These are phyloP conservation scores for Styphnolobium japonicum DNA, from an alignment of 306 rosid genomes.

Conservation along the genomic window DNA sequence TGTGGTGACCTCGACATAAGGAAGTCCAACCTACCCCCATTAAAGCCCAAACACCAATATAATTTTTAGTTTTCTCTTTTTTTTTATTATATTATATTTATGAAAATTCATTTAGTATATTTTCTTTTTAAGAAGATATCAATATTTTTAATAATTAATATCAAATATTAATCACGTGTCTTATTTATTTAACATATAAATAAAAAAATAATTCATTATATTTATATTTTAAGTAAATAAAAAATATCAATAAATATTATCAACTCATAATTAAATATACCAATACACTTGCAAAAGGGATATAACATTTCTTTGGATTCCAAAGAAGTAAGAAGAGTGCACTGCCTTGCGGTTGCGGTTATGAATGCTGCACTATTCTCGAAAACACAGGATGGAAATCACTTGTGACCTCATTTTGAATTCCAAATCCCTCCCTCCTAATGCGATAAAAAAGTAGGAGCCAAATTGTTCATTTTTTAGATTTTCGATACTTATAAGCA, in stretches of 20 bases:
- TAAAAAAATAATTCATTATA: too few relatives aligned
- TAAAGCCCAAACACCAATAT: too few relatives aligned
- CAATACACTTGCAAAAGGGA: too few relatives aligned
- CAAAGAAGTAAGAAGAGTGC: conserved; percentile 9
- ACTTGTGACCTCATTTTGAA: conserved; percentile 28
- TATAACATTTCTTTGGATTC: conserved; percentile 51
- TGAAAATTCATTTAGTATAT: too few relatives aligned
- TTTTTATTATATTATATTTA: too few relatives aligned
- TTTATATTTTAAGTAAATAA: too few relatives aligned
- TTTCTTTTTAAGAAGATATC: too few relatives aligned
- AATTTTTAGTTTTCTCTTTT: not conserved
- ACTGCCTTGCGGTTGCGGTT: not conserved
- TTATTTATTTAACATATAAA: too few relatives aligned
- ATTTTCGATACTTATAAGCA: not conserved
- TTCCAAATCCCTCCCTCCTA: conserved; percentile 24
- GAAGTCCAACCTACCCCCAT: not conserved
- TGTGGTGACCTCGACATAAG: not conserved
- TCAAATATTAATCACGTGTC: too few relatives aligned
- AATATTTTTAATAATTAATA: too few relatives aligned
- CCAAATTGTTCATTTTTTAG: conserved; percentile 19
- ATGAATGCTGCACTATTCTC: conserved; percentile 34
- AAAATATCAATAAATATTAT: too few relatives aligned
- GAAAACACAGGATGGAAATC: conserved; percentile 24
- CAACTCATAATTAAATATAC: too few relatives aligned
- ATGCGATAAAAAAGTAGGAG: conserved; percentile 9